Evolutionary conservation across 1,284 basidiomycete genomes (phyloP).

Genomic region (Cutaneotrichosporon spelunceum): DNA sequence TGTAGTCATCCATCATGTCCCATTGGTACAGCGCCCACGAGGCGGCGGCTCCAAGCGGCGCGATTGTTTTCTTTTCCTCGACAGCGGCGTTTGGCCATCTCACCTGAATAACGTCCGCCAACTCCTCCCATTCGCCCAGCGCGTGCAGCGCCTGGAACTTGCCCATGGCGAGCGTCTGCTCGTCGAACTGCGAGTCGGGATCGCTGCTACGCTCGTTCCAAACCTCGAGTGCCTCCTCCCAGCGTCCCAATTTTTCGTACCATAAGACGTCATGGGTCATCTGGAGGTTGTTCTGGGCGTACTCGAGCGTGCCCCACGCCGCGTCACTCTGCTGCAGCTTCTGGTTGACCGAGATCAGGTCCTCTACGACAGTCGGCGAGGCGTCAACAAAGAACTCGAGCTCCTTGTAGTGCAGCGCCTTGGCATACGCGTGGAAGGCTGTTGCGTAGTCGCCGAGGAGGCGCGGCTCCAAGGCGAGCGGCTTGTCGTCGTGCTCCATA

Average conservation of each 20-base stretch:
- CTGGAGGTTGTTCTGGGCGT: conserved; percentile 64
- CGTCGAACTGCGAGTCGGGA: conserved; percentile 56
- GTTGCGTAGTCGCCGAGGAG: conserved; percentile 89
- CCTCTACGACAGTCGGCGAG: conserved; percentile 71
- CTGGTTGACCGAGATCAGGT: conserved; percentile 95
- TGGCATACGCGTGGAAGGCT: conserved; percentile 93
- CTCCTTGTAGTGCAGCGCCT: conserved; percentile 98
- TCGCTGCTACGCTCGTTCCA: conserved; percentile 57
- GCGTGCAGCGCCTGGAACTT: conserved; percentile 96
- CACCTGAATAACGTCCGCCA: conserved; percentile 82
- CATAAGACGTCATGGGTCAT: conserved; percentile 61
- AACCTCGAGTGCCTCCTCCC: conserved; percentile 88
- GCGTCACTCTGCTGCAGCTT: conserved; percentile 95
- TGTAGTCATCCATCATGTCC: conserved; percentile 98
- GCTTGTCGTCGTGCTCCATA: conserved; percentile 99
- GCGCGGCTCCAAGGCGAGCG: conserved; percentile 88
- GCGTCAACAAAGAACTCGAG: conserved; percentile 92
- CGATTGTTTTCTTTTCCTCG: conserved; percentile 86
- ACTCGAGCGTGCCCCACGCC: conserved; percentile 87
- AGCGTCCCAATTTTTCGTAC: conserved; percentile 95
- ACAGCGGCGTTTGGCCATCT: conserved; percentile 80
- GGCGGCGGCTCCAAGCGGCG: conserved; percentile 93
- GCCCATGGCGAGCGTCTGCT: conserved; percentile 70
- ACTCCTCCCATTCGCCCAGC: conserved; percentile 94
- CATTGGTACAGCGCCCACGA: conserved; percentile 96